Base-by-base conservation (phyloP, 495 filamentous ascomycete genomes). In the Aspergillus haitiensis region DNA sequence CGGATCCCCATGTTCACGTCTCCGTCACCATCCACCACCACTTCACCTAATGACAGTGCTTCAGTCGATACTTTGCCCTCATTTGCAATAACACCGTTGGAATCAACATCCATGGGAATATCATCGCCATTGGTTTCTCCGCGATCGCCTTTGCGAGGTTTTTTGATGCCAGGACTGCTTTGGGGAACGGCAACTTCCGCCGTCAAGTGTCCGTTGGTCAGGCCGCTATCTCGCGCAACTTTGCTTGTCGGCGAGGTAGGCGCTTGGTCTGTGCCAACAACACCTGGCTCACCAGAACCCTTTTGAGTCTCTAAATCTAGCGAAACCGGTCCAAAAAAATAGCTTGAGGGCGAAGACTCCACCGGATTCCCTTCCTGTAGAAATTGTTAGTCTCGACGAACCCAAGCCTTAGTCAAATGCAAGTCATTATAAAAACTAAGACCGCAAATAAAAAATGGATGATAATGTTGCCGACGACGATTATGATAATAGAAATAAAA, bases 121-220 rank as follows among this genome's bases (percentile, higher is more conserved):
- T 85, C 84, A 56, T 81, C 83, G 18, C 78, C 77, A 66, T 85
- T 84, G 69, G 82, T 79, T 65, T 88, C 84, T 65, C 78, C 80
- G 72, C 81, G 82, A 75, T 86, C 86, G 70, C 72, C 72, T 72
- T 82, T 76, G 62, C 65, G 71, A 54, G 51, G 44, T 48, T 72
- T 69, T 52, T 73, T 69, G 27, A 63, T 66, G 55, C 39, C 64
- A 9, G 63, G 36, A 15, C 18, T 32, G 39, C 40, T 11, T 34
- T 64, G 67, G 54, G 62, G 55, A 21, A 49, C 53, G 33, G 64
- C 56, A 18, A 66, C 51, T 55, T 78, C 75, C 39, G 66, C 64
- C 33, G 67, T 65, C 55, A 67, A 58, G 48, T 78, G 72, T 47
- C 78, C 79, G 63, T 79, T 75, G 63, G 61, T 76, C 68, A 69